Evolutionary conservation across 129 eudicot genomes (phyloP).

Genomic region (Erigeron canadensis): DNA sequence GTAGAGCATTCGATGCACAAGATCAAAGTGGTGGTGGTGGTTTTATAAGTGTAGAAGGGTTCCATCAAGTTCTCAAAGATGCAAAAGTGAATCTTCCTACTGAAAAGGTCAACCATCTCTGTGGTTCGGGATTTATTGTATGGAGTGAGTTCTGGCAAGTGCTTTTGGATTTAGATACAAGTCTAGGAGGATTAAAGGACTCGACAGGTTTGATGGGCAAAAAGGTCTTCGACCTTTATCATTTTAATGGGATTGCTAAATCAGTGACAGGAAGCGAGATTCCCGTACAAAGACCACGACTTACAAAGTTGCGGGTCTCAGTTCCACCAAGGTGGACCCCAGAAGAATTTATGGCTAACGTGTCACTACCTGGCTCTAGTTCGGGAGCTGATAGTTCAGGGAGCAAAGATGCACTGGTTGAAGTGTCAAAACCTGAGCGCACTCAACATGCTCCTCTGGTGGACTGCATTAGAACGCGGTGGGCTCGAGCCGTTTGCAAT

Average conservation of each 20-base stretch:
- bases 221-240: conserved; percentile 86
- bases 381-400: conserved; percentile 33
- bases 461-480: conserved; percentile 87
- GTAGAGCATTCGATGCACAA: conserved; percentile 90
- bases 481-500: conserved; percentile 85
- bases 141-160: conserved; percentile 98
- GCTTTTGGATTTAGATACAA: conserved; percentile 81
- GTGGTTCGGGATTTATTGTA: conserved; percentile 76
- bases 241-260: conserved; percentile 95
- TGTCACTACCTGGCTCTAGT: conserved; percentile 29
- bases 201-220: conserved; percentile 88
- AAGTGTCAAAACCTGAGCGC: conserved; percentile 61
- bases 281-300: conserved; percentile 74
- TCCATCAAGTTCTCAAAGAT: conserved; percentile 75
- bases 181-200: conserved; percentile 80
- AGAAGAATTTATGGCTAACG: conserved; percentile 76
- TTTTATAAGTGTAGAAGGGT: conserved; percentile 82
- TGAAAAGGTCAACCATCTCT: conserved; percentile 63
- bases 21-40: conserved; percentile 99
- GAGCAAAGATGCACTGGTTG: conserved; percentile 39
- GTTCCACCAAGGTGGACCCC: conserved; percentile 99
- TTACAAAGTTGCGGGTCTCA: conserved; percentile 74
- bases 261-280: conserved; percentile 56
- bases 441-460: conserved; percentile 90
- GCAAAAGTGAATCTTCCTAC: conserved; percentile 56